Conservation (phyloP, 2,329 filamentous ascomycete species). For the Pezicula neosporulosa region DNA sequence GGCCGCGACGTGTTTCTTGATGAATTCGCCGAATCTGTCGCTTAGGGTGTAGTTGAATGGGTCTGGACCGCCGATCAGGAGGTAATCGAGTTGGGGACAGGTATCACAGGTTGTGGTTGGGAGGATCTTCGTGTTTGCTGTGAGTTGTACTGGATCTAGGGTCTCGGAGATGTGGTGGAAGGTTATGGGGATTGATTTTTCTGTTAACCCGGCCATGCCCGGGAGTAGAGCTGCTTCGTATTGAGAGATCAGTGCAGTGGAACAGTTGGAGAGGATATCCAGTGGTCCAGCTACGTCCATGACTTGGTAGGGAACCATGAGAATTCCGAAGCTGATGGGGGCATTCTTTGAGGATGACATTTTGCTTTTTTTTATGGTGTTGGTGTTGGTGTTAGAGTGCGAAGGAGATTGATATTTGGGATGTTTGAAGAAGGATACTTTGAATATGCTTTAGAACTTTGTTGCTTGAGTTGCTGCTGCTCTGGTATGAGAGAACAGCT, state of each 20-base stretch:
- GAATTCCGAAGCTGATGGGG: constrained; percentile 21
- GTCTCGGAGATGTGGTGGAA: constrained; percentile 23
- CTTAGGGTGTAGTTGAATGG: constrained; percentile 24
- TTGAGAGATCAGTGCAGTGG: constrained; percentile 3
- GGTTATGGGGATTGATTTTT: constrained; percentile 16
- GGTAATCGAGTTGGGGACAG: constrained; percentile 34
- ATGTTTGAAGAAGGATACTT: too few species aligned
- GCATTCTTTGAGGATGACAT: constrained; percentile 13
- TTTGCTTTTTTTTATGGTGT: too few species aligned
- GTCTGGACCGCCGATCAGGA: constrained; percentile 33
- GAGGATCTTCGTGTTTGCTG: constrained; percentile 7
- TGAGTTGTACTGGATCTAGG: constrained; percentile 15
- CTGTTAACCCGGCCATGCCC: constrained; percentile 1
- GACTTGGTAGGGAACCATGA: constrained; percentile 22
- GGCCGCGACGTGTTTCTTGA: constrained; percentile 31
- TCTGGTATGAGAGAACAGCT: too few species aligned
- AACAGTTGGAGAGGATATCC: constrained; percentile 20
- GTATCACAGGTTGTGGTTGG: constrained; percentile 24
- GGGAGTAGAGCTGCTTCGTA: constrained; percentile 1
- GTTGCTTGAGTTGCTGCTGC: too few species aligned
- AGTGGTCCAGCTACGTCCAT: constrained; percentile 21
- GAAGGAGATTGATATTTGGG: too few species aligned
- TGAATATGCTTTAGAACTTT: too few species aligned
- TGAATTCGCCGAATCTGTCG: constrained; percentile 27
- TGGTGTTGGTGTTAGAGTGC: not conserved